Conservation (phyloP, 164 flowering plant genomes). For the Nymphaea thermarum region DNA sequence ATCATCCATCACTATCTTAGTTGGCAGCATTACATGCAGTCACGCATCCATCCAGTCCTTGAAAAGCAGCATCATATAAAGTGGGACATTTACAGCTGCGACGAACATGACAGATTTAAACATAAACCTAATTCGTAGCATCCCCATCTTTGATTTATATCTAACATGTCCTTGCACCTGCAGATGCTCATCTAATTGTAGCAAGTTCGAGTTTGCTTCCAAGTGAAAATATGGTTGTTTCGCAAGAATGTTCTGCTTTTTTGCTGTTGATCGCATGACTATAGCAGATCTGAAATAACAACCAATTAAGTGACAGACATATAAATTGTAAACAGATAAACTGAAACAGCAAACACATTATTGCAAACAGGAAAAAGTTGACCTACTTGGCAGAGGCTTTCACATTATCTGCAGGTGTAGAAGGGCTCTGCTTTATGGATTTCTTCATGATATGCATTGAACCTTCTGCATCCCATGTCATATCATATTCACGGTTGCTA, state of each 20-base stretch:
- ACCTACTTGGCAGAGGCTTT: conserved; percentile 47
- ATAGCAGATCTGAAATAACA: conserved; percentile 50
- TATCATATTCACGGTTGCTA: conserved; percentile 70
- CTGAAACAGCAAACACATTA: neutral
- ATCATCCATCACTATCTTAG: neutral
- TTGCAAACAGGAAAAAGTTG: neutral
- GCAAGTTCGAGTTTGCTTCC: conserved; percentile 22
- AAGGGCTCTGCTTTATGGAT: conserved; percentile 14
- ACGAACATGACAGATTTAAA: conserved; percentile 33
- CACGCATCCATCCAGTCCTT: conserved; percentile 70
- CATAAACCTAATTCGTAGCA: conserved; percentile 32
- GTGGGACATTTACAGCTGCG: conserved; percentile 68
- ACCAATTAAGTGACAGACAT: neutral
- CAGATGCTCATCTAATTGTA: conserved; percentile 13
- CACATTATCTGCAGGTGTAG: conserved; percentile 18
- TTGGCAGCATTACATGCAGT: neutral
- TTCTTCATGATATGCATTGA: conserved; percentile 77
- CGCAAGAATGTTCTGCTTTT: conserved; percentile 30
- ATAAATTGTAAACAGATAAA: neutral
- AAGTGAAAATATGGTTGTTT: conserved; percentile 15
- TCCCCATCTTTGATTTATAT: conserved; percentile 28
- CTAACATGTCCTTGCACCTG: conserved; percentile 27
- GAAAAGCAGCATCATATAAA: conserved; percentile 79
- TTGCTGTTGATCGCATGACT: conserved; percentile 58
- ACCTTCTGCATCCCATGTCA: conserved; percentile 96